Evolutionary conservation across 768 basidiomycete genomes (phyloP).

Genomic region (Boletus tomentosulus): DNA sequence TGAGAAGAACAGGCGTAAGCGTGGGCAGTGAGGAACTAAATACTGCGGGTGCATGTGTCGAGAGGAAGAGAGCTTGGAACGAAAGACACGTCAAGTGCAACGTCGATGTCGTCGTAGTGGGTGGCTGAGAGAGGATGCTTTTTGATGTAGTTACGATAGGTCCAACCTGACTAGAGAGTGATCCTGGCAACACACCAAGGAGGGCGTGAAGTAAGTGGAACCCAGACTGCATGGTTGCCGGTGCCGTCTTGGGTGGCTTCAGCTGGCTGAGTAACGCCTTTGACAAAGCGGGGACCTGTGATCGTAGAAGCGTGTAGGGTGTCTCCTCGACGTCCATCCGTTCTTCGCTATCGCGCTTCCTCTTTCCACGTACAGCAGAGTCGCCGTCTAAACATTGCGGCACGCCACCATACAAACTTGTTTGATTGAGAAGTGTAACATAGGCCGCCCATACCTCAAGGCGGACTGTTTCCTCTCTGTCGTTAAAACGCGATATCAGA

Average conservation of each 20-base stretch:
- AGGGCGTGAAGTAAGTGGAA: slow-evolving; percentile 76
- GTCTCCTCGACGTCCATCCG: slow-evolving; percentile 73
- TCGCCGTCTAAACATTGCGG: slow-evolving; percentile 49
- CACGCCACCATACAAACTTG: slow-evolving; percentile 69
- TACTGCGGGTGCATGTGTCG: slow-evolving; percentile 52
- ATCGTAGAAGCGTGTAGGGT: slow-evolving; percentile 64
- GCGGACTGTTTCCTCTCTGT: slow-evolving; percentile 92
- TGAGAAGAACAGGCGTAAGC: slow-evolving; percentile 72
- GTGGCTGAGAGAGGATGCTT: slow-evolving; percentile 58
- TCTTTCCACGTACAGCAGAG: slow-evolving; percentile 52
- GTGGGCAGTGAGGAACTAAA: slow-evolving; percentile 59
- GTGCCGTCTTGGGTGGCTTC: slow-evolving; percentile 71
- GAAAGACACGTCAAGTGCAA: slow-evolving; percentile 81
- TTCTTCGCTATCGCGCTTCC: slow-evolving; percentile 73
- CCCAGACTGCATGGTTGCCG: slow-evolving; percentile 79
- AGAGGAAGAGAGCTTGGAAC: slow-evolving; percentile 83
- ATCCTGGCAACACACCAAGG: slow-evolving; percentile 79
- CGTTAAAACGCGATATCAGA: slow-evolving; percentile 86
- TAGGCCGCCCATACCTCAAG: slow-evolving; percentile 92
- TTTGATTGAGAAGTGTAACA: slow-evolving; percentile 76
- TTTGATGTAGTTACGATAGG: slow-evolving; percentile 63
- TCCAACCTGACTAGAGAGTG: slow-evolving; percentile 63
- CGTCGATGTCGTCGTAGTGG: slow-evolving; percentile 73
- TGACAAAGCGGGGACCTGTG: slow-evolving; percentile 73
- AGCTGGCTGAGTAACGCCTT: slow-evolving; percentile 85